Percentiles rank a stretch among this genome's conserved stretches.
phyloP scores from a whole-genome alignment of 164 flowering plant species.

The Dillenia turbinata region DNA sequence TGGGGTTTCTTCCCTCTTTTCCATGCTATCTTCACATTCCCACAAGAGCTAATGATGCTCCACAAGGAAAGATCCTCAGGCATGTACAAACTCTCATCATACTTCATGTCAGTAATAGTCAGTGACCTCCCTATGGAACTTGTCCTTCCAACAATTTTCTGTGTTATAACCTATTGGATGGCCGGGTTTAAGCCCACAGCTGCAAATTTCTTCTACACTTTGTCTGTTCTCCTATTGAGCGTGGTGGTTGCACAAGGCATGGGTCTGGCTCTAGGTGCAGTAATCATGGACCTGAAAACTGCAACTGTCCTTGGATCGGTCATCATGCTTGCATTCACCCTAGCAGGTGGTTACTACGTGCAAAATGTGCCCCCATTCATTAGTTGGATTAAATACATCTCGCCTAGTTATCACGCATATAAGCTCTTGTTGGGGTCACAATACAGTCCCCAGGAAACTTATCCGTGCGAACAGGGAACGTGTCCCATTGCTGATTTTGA shows the following conservation, averaged over 20 bases:
- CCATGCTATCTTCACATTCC: constrained; percentile 1
- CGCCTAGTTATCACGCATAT: constrained; percentile 3
- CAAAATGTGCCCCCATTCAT: constrained; percentile 6
- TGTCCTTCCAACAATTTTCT: background rate
- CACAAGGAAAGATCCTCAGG: background rate
- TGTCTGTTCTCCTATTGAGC: background rate
- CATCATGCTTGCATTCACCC: constrained; percentile 4
- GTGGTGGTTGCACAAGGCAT: background rate
- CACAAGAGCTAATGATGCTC: background rate
- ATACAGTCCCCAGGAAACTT: constrained; percentile 3
- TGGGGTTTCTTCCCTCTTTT: constrained; percentile 2
- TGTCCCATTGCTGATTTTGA: background rate
- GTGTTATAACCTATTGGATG: background rate
- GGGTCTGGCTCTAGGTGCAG: constrained; percentile 5
- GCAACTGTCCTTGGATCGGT: constrained; percentile 9
- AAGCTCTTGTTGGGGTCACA: constrained; percentile 9
- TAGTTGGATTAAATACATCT: constrained; percentile 13
- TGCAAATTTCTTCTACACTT: background rate
- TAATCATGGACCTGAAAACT: constrained; percentile 6
- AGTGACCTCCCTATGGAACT: background rate
- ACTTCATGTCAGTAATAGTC: background rate
- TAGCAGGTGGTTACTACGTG: constrained; percentile 8
- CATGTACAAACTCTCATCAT: constrained; percentile 1
- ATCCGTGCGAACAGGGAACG: background rate
- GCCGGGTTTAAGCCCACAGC: background rate